Evolutionary conservation across 305 asterid genomes (phyloP), one percentile per base, ranked within the genome.

Genomic region (Fraxinus albicans): DNA sequence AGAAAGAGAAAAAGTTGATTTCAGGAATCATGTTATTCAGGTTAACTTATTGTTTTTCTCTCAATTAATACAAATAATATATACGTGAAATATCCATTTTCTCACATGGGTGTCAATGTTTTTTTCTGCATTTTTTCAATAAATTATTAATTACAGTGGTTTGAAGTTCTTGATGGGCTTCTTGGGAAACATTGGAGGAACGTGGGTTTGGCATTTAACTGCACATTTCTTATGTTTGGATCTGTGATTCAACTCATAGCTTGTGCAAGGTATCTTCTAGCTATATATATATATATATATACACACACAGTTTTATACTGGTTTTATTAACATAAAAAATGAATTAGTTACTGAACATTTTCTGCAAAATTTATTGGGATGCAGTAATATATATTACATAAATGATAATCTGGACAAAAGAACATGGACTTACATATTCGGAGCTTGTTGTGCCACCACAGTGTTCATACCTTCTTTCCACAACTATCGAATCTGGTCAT

Each of bases 121-220:
- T 69, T 34, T 83, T 17, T 83, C 77, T 73, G 44, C 33, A 27
- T 25, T 17, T 34, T 53, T 8, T 73, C 0, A 10, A 73, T 60
- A 60, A 60, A n/a, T 19, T 6, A 19, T 60, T 60, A 35, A 8
- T 27, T 34, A 31, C 80, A 93, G 97, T 91, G 97, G 97, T 93
- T 93, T 82, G 97, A 93, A 90, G 97, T 93, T 83, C 95, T 93
- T 86, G 97, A 93, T 80, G 97, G 97, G 78, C 91, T 93, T 1
- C 94, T 93, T 0, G 97, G 97, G 33, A 93, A 90, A 73, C 90
- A 93, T 82, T 93, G 97, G 97, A 90, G 97, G 91, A 93, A 93
- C 91, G 94, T 90, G 88, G 97, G 97, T 8, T 88, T 93, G 91
- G 95, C 92, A 2, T 92, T 92, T 81, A 92, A 91, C 80, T 92